These are phyloP conservation scores for Metarhizium rileyi DNA, from an alignment of 2,329 filamentous ascomycete species.

Conservation along the genomic window DNA sequence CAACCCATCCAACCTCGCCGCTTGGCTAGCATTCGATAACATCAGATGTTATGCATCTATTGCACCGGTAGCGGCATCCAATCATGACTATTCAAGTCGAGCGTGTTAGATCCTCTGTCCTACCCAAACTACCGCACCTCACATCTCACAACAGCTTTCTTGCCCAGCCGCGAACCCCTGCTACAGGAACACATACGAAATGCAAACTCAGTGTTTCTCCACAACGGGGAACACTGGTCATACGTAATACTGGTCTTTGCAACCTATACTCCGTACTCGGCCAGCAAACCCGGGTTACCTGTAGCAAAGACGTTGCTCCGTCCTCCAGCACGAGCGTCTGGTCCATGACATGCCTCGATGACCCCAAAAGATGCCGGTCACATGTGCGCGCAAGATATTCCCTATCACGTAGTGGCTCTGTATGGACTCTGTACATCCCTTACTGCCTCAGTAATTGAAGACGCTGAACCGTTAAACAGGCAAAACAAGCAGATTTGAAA, in stretches of 20 bases:
- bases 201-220: constrained; percentile 3
- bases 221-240: constrained; percentile 2
- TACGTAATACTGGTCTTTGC: constrained; percentile 3
- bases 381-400: background rate
- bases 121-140: background rate
- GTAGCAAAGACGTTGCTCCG: background rate
- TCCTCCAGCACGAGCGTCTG: background rate
- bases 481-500: background rate
- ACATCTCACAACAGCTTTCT: constrained; percentile 14
- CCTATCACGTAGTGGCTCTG: background rate
- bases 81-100: background rate
- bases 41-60: background rate
- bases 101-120: background rate
- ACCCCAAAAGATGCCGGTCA: background rate
- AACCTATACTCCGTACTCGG: background rate
- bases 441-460: background rate
- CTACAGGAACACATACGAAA: constrained; percentile 5
- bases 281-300: background rate
- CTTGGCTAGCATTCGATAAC: background rate
- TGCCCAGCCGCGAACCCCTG: constrained; percentile 7
- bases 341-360: background rate
- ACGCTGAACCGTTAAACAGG: background rate
- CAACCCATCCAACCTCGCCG: background rate
- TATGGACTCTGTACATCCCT: background rate
- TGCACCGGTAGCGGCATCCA: background rate